phyloP scores from a whole-genome alignment of 345 rosid species.

The Pugionium cornutum region DNA sequence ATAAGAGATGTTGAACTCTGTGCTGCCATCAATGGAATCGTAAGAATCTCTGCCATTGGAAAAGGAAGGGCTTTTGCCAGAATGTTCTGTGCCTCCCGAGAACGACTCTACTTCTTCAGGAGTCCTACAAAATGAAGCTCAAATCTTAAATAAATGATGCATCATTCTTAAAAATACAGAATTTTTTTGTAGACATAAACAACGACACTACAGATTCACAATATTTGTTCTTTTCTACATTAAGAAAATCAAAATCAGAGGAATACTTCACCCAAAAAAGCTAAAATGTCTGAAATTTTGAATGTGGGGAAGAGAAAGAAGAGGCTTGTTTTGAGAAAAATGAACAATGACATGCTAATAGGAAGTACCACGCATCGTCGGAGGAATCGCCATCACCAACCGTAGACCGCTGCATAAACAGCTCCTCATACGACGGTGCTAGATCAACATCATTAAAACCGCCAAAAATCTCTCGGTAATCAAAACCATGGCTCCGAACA shows the following conservation, averaged over 20 bases:
- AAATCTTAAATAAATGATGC: too few relatives aligned
- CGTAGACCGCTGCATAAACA: constrained; percentile 44
- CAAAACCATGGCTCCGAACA: constrained; percentile 60
- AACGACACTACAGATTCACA: too few relatives aligned
- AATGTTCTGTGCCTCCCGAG: constrained; percentile 62
- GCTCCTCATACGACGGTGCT: constrained; percentile 64
- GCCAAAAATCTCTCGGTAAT: constrained; percentile 79
- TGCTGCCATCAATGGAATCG: constrained; percentile 55
- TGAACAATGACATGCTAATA: too few relatives aligned
- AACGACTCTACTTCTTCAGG: constrained; percentile 63
- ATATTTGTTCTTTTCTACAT: too few relatives aligned
- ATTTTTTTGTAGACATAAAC: too few relatives aligned
- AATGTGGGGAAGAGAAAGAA: too few relatives aligned
- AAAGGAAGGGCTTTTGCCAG: constrained; percentile 49
- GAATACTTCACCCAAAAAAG: too few relatives aligned
- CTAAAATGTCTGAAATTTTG: too few relatives aligned
- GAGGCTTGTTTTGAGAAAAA: too few relatives aligned
- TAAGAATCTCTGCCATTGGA: constrained; percentile 64
- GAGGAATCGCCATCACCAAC: constrained; percentile 54
- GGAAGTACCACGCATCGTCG: constrained; percentile 76
- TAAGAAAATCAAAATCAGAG: too few relatives aligned
- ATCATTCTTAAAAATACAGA: too few relatives aligned
- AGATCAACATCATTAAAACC: constrained; percentile 58
- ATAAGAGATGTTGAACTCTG: constrained; percentile 71
- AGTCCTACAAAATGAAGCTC: constrained; percentile 54